Evolutionary conservation across 1,284 basidiomycete species (phyloP), one percentile per base, ranked within the genome.

Genomic region (Porodaedalea pini): DNA sequence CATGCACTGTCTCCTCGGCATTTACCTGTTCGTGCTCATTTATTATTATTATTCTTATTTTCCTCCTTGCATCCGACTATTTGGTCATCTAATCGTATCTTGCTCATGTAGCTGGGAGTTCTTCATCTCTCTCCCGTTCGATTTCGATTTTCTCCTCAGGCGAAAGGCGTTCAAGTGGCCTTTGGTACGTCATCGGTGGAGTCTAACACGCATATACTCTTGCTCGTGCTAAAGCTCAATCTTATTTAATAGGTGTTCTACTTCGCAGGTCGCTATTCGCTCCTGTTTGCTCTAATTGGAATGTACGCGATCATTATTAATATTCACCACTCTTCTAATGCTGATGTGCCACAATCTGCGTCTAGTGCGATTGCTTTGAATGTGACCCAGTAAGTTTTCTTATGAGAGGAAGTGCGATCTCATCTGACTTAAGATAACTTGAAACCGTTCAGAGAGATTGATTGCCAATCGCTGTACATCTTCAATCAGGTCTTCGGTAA

Each of bases 401-500:
- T 23, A 32, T 15, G 36, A 15, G 21, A 21, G 17, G 32, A 27
- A 50, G 37, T 31, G 39, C 34, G n/a, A n/a, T 5, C 19, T 27
- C 11, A 44, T 47, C 32, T 47, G 40, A 47, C 45, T 17, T 11
- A 27, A 58, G 62, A 40, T 63, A 36, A 2, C 51, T 5, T 52
- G 21, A 41, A 17, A 11, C 5, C 17, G 19, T 45, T 13, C 64
- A 86, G 84, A 8, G 73, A 79, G 62, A 73, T 88, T 31, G 74
- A 85, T 64, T 88, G 85, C 63, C 85, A 87, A 70, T 75, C 75
- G 2, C 68, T 90, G 23, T 90, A 89, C 69, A 88, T 85, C 0
- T 88, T 87, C 69, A 88, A 87, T 62, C 81, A 85, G 72, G 75
- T 85, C 57, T 68, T 84, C 54, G 88, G 88, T 10, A 88, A 88